Percentiles rank a stretch among this genome's conserved stretches.
phyloP scores from a whole-genome alignment of 257 asterid species.

The Perilla frutescens region DNA sequence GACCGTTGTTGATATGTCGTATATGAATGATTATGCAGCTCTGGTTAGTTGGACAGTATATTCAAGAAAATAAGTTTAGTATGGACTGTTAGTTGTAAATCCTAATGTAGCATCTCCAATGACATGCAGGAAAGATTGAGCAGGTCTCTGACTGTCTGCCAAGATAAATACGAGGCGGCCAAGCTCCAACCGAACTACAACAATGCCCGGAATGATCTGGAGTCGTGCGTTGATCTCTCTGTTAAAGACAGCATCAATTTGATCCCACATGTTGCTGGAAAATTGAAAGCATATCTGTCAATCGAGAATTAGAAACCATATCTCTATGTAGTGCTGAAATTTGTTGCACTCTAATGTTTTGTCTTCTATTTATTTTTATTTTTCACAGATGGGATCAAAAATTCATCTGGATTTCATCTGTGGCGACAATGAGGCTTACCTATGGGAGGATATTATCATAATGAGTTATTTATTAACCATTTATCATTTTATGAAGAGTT shows the following conservation, averaged over 20 bases:
- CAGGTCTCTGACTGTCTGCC: conserved; percentile 82
- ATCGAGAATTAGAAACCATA: conserved; percentile 43
- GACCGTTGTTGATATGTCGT: neutral
- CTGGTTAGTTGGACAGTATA: neutral
- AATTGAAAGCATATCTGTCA: conserved; percentile 56
- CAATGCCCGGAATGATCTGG: conserved; percentile 52
- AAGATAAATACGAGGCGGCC: conserved; percentile 79
- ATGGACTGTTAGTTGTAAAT: neutral
- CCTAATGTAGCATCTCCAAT: neutral
- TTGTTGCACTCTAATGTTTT: neutral
- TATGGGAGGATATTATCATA: conserved; percentile 8
- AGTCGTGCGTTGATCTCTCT: conserved; percentile 77
- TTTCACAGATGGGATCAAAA: conserved; percentile 26
- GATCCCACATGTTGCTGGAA: conserved; percentile 77
- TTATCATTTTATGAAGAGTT: neutral
- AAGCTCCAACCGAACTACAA: conserved; percentile 58
- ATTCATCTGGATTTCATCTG: neutral
- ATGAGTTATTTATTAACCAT: neutral
- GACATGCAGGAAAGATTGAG: conserved; percentile 66
- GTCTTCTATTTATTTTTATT: neutral
- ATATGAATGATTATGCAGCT: neutral
- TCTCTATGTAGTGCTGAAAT: neutral
- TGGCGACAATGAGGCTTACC: neutral
- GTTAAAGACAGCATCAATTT: conserved; percentile 62
- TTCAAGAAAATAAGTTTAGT: conserved; percentile 6